Conservation (phyloP, 768 basidiomycete genomes). For the Hebeloma cylindrosporum region DNA sequence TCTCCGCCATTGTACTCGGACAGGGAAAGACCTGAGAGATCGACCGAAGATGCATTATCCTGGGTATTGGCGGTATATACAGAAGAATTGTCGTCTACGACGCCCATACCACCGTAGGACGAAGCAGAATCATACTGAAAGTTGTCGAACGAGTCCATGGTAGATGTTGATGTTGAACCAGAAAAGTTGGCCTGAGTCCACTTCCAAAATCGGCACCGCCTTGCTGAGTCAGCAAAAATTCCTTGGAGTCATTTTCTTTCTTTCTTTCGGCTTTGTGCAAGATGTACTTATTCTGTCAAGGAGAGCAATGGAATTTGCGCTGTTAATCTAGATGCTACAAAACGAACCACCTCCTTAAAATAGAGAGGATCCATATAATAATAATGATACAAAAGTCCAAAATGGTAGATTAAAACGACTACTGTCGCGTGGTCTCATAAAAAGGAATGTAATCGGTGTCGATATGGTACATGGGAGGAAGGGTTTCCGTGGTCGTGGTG, state of each 20-base stretch:
- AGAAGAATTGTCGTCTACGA: conserved; percentile 79
- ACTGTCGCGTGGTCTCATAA: no score
- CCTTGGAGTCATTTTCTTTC: no score
- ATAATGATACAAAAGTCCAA: no score
- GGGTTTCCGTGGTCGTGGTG: not conserved
- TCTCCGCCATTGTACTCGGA: conserved; percentile 59
- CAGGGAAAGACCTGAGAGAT: conserved; percentile 67
- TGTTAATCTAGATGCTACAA: no score
- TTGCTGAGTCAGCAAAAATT: conserved; percentile 18
- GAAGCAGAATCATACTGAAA: conserved; percentile 85
- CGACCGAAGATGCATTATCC: conserved; percentile 53
- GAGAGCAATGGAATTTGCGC: no score
- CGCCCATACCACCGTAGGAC: conserved; percentile 71
- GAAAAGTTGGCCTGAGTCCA: not conserved
- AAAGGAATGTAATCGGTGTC: no score
- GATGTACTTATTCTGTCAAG: no score
- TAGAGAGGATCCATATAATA: no score
- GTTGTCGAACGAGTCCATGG: conserved; percentile 83
- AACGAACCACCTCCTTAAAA: no score
- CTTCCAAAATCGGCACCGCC: conserved; percentile 14
- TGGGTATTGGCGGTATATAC: conserved; percentile 75
- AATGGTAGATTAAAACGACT: no score
- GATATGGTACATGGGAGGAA: no score
- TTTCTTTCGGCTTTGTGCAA: no score
- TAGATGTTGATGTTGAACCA: conserved; percentile 11